Percentiles rank a stretch among this genome's conserved stretches.
Evolutionary conservation across 805 yeast genomes (phyloP).

Genomic region (Candida mattraensis): DNA sequence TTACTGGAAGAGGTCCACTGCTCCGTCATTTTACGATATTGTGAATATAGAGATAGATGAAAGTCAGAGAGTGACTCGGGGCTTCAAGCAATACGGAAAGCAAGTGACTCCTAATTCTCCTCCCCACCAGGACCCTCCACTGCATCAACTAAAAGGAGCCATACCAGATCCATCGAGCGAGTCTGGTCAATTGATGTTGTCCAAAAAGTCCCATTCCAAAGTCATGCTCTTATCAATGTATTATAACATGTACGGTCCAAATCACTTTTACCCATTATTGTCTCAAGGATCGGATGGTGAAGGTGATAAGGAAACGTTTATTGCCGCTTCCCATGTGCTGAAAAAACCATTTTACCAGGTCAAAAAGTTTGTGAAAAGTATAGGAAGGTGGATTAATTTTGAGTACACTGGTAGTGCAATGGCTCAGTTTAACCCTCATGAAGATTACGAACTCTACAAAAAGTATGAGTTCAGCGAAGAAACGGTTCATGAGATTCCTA

Average conservation of each 20-base stretch:
- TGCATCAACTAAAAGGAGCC: slow-evolving; percentile 59
- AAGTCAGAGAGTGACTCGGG: slow-evolving; percentile 38
- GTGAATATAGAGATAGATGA: slow-evolving; percentile 46
- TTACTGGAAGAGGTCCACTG: slow-evolving; percentile 56
- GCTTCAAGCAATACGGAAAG: slow-evolving; percentile 38
- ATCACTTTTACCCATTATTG: slow-evolving; percentile 52
- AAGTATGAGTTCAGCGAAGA: slow-evolving; percentile 24
- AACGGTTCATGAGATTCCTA: slow-evolving; percentile 28
- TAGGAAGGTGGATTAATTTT: slow-evolving; percentile 47
- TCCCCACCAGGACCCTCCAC: slow-evolving; percentile 39
- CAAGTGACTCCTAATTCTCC: slow-evolving; percentile 29
- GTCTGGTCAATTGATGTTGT: slow-evolving; percentile 62
- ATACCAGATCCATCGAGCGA: slow-evolving; percentile 66
- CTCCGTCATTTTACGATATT: slow-evolving; percentile 48
- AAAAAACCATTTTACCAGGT: slow-evolving; percentile 60
- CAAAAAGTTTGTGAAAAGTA: slow-evolving; percentile 52
- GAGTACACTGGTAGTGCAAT: slow-evolving; percentile 69
- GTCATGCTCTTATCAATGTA: slow-evolving; percentile 55
- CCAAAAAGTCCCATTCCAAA: slow-evolving; percentile 53
- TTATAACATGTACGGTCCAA: slow-evolving; percentile 62
- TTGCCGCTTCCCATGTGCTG: slow-evolving; percentile 59
- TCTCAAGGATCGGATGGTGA: slow-evolving; percentile 51
- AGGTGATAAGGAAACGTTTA: slow-evolving; percentile 61
- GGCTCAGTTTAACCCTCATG: slow-evolving; percentile 73
- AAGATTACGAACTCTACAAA: slow-evolving; percentile 45